phyloP scores from a whole-genome alignment of 306 rosid genomes.

The Benincasa hispida region DNA sequence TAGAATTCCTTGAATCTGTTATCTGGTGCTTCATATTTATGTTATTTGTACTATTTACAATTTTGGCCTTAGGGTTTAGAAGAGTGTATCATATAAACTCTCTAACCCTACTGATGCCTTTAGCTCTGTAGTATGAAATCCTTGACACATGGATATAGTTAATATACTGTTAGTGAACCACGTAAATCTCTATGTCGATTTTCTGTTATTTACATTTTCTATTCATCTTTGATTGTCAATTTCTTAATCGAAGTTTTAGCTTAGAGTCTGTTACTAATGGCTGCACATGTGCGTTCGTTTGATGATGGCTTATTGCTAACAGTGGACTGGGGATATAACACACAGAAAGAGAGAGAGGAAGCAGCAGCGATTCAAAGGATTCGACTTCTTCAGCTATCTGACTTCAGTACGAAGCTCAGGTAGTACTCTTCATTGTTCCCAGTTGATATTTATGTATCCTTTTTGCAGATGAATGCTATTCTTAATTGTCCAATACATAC shows the following conservation, averaged over 20 bases:
- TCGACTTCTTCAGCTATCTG: conserved; percentile 23
- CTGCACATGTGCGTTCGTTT: not conserved
- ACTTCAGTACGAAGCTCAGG: conserved; percentile 5
- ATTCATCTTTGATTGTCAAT: too few relatives aligned
- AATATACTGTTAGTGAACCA: too few relatives aligned
- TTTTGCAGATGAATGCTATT: not conserved
- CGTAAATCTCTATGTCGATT: too few relatives aligned
- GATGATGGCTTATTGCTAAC: conserved; percentile 6
- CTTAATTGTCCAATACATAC: not conserved
- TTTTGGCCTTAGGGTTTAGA: too few relatives aligned
- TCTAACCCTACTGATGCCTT: too few relatives aligned
- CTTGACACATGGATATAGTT: too few relatives aligned
- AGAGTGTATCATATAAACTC: too few relatives aligned
- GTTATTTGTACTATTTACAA: too few relatives aligned
- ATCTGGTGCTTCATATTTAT: too few relatives aligned
- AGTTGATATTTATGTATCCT: not conserved
- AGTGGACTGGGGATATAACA: conserved; percentile 89
- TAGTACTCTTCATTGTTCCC: not conserved
- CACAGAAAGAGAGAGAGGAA: conserved; percentile 71
- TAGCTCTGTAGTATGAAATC: too few relatives aligned
- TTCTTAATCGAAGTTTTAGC: not conserved
- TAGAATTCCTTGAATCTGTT: too few relatives aligned
- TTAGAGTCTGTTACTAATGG: not conserved
- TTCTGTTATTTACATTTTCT: too few relatives aligned
- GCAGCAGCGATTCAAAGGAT: conserved; percentile 58